Evolutionary conservation across 768 basidiomycete species (phyloP).

Genomic region (Flagelloscypha sp.): DNA sequence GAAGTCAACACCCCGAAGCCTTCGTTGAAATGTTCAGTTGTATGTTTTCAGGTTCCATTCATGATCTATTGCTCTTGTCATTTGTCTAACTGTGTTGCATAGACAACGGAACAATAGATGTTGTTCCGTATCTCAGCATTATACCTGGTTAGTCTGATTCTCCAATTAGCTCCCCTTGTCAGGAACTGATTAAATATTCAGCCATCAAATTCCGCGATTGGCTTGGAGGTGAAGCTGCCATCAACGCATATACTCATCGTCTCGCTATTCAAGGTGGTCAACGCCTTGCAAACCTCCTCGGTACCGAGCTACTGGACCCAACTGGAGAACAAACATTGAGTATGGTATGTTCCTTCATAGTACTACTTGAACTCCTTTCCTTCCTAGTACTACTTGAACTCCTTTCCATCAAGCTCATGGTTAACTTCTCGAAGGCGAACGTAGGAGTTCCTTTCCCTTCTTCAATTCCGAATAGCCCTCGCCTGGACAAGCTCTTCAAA

Average conservation of each 20-base stretch:
- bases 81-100: not conserved
- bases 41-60: slow-evolving; percentile 6
- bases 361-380: not conserved
- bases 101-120: slow-evolving; percentile 65
- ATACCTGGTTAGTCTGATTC: slow-evolving; percentile 38
- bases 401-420: no score
- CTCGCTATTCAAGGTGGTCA: slow-evolving; percentile 64
- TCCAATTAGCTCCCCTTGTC: no score
- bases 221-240: slow-evolving; percentile 69
- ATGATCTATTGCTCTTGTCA: not conserved
- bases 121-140: slow-evolving; percentile 44
- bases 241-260: slow-evolving; percentile 60
- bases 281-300: slow-evolving; percentile 48
- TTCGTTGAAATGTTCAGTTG: slow-evolving; percentile 46
- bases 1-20: slow-evolving; percentile 19
- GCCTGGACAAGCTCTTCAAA: slow-evolving; percentile 19
- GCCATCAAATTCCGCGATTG: slow-evolving; percentile 67
- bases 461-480: slow-evolving; percentile 14
- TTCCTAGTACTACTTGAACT: not conserved
- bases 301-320: slow-evolving; percentile 57
- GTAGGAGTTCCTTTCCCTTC: slow-evolving; percentile 32
- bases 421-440: no score
- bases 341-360: slow-evolving; percentile 43
- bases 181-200: no score
- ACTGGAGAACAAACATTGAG: slow-evolving; percentile 51